A percentile compares a stretch with the other conserved stretches of the same genome.
phyloP scores from a whole-genome alignment of 225 moss, liverwort and hornwort genomes.

The Ulota crispa region DNA sequence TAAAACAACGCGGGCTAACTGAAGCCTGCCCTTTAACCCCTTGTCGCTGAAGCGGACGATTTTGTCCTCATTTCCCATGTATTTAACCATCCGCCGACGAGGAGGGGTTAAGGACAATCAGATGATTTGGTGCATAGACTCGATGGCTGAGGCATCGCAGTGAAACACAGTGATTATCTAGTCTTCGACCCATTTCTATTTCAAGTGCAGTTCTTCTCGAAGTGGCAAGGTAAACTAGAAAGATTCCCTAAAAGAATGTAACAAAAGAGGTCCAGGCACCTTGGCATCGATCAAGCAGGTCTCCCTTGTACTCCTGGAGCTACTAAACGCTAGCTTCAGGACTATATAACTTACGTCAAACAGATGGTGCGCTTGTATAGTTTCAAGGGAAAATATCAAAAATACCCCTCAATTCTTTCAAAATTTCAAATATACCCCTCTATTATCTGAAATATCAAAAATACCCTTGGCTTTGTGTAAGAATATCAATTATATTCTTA shows the following conservation, averaged over 20 bases:
- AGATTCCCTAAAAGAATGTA: slow-evolving; percentile 12
- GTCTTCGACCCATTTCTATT: neutral
- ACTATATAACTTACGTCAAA: slow-evolving; percentile 2
- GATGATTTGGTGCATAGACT: neutral
- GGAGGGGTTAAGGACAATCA: neutral
- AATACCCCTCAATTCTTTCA: no score
- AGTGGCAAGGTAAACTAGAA: neutral
- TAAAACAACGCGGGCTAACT: no score
- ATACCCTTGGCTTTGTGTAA: no score
- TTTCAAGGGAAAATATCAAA: no score
- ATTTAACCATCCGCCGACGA: no score
- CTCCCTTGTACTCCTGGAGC: slow-evolving; percentile 53
- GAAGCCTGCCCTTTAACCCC: no score
- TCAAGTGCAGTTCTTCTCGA: neutral
- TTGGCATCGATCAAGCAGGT: slow-evolving; percentile 44
- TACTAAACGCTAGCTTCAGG: slow-evolving; percentile 50
- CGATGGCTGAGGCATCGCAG: neutral
- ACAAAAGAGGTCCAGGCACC: slow-evolving; percentile 18
- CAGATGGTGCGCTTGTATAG: neutral
- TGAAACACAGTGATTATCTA: neutral
- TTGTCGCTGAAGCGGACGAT: no score
- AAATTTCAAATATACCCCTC: no score
- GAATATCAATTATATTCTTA: no score
- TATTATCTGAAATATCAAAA: no score
- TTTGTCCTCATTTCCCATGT: no score